Evolutionary conservation across 768 basidiomycete genomes (phyloP), one percentile per base, ranked within the genome.

Genomic region (Agaricus subrufescens): DNA sequence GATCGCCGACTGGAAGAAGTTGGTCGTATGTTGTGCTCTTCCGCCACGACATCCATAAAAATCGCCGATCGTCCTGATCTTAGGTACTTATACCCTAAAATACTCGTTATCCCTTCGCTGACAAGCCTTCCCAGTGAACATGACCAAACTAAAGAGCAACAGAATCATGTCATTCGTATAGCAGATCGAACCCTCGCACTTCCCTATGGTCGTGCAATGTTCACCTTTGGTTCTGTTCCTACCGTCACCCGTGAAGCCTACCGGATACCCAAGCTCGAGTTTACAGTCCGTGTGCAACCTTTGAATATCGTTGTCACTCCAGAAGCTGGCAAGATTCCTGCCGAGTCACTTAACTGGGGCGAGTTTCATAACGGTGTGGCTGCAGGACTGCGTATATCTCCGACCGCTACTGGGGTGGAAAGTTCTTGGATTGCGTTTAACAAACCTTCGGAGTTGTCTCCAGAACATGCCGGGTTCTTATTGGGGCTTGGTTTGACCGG

Each of bases 321-420:
- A 0, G 91, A 92, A 56, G 66, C 75, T n/a, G 85, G 86, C 19
- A 89, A 91, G 67, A 81, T 94, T 57, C 75, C 81, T 0, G 62
- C 71, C 0, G 95, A 98, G 43, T 86, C 85, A 30, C 70, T 83
- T 4, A 81, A 78, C 50, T 99, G 96, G 97, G 94, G 91, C n/a
- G 91, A 95, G 58, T 99, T 99, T 71, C 94, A 98, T 70, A 94
- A 96, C 60, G 97, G 97, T 9, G 96, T 97, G 0, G 93, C 94
- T 7, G 91, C 93, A 3, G 97, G 89, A 2, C 70, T 99, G 44
- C 85, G 91, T 6, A 84, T 98, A 49, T 85, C 88, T 0, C 84
- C 90, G 0, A 79, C 82, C n/a, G 81, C 87, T 8, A 70, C 75
- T 47, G 84, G 84, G 9, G 81, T 98, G 43, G 93, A 97, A 66